Percentiles rank a stretch among this genome's conserved stretches.
Conservation (phyloP, 768 basidiomycete genomes). For the Phylloporus rhodoxanthus region DNA sequence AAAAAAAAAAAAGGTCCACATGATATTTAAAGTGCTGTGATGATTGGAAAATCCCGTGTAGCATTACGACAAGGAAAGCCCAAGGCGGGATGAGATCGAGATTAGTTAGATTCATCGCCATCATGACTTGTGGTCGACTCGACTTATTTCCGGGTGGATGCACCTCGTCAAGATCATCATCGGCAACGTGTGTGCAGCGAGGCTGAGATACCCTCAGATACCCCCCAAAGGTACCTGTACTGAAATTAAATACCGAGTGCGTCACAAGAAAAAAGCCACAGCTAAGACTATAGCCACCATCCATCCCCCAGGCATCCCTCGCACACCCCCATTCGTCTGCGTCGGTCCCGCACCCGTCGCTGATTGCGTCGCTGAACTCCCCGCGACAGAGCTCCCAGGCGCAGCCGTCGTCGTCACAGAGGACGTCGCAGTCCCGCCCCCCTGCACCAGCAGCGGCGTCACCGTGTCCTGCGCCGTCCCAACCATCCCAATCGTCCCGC, state of each 20-base stretch:
- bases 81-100: slow-evolving; percentile 15
- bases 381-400: slow-evolving; percentile 1
- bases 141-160: slow-evolving; percentile 32
- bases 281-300: background rate
- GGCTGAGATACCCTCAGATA: no score
- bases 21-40: background rate
- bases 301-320: background rate
- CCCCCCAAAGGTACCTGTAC: no score
- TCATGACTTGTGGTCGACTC: background rate
- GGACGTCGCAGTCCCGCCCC: slow-evolving; percentile 4
- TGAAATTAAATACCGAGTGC: no score
- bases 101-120: slow-evolving; percentile 11
- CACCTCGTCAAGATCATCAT: background rate
- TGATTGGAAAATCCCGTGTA: slow-evolving; percentile 21
- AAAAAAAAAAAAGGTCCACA: background rate
- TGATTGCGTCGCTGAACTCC: background rate
- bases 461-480: background rate
- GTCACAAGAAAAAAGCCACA: no score
- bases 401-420: background rate
- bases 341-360: background rate
- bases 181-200: slow-evolving; percentile 28
- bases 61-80: slow-evolving; percentile 19
- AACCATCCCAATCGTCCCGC: background rate
- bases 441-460: slow-evolving; percentile 10
- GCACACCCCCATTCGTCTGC: slow-evolving; percentile 1